Conservation (phyloP, 257 asterid species). For the Apocynum venetum region DNA sequence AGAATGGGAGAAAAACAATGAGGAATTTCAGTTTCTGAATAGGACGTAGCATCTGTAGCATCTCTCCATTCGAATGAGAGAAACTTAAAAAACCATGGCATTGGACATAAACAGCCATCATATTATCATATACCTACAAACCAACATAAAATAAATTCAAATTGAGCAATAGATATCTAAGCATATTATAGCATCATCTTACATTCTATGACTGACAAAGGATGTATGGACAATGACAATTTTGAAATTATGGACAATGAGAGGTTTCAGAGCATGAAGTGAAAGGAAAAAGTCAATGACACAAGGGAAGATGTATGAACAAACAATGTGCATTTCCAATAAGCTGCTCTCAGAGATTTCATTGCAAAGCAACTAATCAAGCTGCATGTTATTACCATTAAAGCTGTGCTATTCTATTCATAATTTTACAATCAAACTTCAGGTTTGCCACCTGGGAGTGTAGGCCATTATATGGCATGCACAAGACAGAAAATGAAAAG, state of each 20-base stretch:
- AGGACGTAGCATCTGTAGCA: neutral
- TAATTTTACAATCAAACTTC: neutral
- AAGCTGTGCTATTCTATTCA: neutral
- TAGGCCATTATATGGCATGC: neutral
- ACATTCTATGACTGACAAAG: neutral
- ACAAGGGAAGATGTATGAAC: neutral
- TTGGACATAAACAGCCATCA: neutral
- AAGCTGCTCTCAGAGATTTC: neutral
- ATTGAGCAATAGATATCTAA: neutral
- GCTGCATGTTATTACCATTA: neutral
- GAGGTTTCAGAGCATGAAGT: neutral
- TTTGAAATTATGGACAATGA: neutral
- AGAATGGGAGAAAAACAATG: neutral
- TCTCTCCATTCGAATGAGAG: neutral
- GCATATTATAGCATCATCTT: neutral
- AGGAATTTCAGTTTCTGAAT: neutral
- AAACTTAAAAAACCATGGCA: neutral
- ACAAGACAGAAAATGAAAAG: neutral
- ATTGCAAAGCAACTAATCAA: neutral
- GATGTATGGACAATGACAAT: neutral
- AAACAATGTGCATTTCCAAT: neutral
- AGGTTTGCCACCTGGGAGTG: neutral
- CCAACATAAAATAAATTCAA: neutral
- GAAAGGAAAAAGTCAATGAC: neutral
- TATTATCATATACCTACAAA: neutral